Conservation (phyloP, 371 early-diverging fungal species). For the Lichtheimia corymbifera region DNA sequence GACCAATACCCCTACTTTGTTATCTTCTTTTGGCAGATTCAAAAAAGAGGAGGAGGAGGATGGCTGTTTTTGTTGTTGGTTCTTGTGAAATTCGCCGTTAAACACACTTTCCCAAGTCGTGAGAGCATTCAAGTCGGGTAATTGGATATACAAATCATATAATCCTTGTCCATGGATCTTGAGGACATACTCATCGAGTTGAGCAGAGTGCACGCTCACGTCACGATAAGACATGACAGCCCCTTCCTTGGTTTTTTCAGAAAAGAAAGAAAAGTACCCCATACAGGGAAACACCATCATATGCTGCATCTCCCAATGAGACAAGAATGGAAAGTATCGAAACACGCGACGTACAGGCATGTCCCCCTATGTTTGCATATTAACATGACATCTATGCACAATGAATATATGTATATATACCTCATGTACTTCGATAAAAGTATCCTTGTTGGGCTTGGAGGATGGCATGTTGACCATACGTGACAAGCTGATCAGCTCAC, state of each 20-base stretch:
- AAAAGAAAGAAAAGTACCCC: conserved; percentile 59
- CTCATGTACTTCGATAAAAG: conserved; percentile 38
- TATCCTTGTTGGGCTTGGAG: conserved; percentile 20
- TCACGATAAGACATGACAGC: conserved; percentile 49
- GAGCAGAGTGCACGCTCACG: conserved; percentile 44
- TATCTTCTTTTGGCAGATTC: not conserved
- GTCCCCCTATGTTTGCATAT: conserved; percentile 41
- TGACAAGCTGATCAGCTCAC: conserved; percentile 21
- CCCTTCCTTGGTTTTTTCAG: conserved; percentile 47
- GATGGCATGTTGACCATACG: conserved; percentile 10
- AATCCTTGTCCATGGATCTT: conserved; percentile 51
- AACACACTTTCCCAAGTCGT: conserved; percentile 50
- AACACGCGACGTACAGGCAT: conserved; percentile 55
- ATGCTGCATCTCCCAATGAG: conserved; percentile 63
- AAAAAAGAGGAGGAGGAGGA: conserved; percentile 2
- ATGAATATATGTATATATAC: not conserved
- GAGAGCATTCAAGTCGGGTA: conserved; percentile 46
- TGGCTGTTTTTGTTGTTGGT: not conserved
- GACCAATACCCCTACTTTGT: not conserved
- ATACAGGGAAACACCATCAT: conserved; percentile 57
- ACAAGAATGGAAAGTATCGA: conserved; percentile 55
- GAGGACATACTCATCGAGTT: conserved; percentile 52
- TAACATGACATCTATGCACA: conserved; percentile 23
- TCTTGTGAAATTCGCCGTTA: conserved; percentile 11
- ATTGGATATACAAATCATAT: conserved; percentile 54